These are phyloP conservation scores for Aspergillus bridgeri DNA, from an alignment of 495 filamentous ascomycete genomes.

Conservation along the genomic window DNA sequence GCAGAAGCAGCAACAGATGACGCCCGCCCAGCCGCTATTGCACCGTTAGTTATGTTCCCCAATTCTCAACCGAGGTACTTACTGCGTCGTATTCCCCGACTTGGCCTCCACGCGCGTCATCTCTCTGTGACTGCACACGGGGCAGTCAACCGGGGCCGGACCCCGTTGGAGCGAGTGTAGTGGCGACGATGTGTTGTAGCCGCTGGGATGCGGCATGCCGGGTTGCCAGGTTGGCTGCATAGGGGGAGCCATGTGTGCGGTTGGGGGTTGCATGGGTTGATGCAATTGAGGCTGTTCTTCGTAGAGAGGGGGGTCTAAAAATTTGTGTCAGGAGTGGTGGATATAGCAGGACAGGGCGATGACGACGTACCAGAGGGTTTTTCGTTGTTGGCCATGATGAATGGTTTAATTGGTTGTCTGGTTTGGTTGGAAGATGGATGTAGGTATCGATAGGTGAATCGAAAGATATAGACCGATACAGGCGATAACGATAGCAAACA, in stretches of 20 bases:
- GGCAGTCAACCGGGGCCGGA: conserved; percentile 49
- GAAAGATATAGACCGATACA: too few species aligned
- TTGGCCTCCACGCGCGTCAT: conserved; percentile 42
- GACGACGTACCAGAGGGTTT: background rate
- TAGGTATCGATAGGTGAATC: too few species aligned
- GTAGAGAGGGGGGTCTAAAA: conserved; percentile 11
- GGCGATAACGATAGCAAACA: too few species aligned
- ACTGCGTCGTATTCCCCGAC: conserved; percentile 51
- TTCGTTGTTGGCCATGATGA: background rate
- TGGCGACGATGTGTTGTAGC: conserved; percentile 29
- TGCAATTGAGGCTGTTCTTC: conserved; percentile 5
- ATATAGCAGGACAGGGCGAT: background rate
- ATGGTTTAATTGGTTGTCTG: background rate
- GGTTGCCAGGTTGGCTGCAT: background rate
- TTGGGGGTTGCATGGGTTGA: conserved; percentile 1
- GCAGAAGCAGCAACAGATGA: conserved; percentile 43
- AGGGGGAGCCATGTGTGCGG: conserved; percentile 3
- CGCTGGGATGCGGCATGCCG: conserved; percentile 16
- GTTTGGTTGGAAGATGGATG: background rate
- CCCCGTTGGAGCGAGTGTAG: conserved; percentile 30
- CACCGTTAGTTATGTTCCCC: background rate
- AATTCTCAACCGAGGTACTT: conserved; percentile 15
- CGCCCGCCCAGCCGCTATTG: conserved; percentile 48
- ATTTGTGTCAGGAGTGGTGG: background rate
- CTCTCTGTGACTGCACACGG: conserved; percentile 42